Evolutionary conservation across 1,284 basidiomycete species (phyloP).

Genomic region (Pterulicium gracile): DNA sequence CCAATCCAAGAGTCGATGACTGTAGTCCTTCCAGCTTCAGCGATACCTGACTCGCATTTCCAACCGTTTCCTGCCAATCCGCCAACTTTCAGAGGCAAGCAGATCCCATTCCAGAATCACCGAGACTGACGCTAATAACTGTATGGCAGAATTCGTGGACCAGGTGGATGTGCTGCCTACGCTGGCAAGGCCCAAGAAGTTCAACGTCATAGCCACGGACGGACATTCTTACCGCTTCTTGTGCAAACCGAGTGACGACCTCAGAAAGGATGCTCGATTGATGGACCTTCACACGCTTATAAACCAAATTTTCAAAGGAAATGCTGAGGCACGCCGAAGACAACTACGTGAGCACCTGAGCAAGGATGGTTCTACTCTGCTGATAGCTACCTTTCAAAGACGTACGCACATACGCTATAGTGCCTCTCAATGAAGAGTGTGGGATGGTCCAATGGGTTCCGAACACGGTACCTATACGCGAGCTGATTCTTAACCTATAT

Average conservation of each 20-base stretch:
- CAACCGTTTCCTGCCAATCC: slow-evolving; percentile 75
- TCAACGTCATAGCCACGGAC: slow-evolving; percentile 78
- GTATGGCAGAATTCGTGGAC: slow-evolving; percentile 57
- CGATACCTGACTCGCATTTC: slow-evolving; percentile 54
- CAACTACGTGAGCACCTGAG: slow-evolving; percentile 58
- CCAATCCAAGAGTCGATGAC: slow-evolving; percentile 92
- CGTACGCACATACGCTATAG: slow-evolving; percentile 93
- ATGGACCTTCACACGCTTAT: slow-evolving; percentile 99
- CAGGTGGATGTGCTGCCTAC: slow-evolving; percentile 91
- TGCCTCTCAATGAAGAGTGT: slow-evolving; percentile 95
- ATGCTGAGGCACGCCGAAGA: slow-evolving; percentile 85
- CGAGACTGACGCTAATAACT: neutral
- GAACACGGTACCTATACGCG: slow-evolving; percentile 82
- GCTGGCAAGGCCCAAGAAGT: slow-evolving; percentile 86
- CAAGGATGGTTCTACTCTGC: neutral
- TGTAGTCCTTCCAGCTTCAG: slow-evolving; percentile 73
- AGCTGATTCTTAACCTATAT: slow-evolving; percentile 73
- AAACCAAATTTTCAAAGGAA: slow-evolving; percentile 92
- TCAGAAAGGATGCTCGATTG: slow-evolving; percentile 93
- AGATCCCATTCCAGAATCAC: neutral
- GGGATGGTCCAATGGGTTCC: slow-evolving; percentile 99
- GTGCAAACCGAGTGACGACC: slow-evolving; percentile 96
- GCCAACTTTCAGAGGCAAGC: slow-evolving; percentile 69
- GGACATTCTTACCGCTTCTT: slow-evolving; percentile 87
- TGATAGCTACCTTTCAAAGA: slow-evolving; percentile 34